phyloP scores from a whole-genome alignment of 2,329 filamentous ascomycete genomes.

The Podosphaera fusca region DNA sequence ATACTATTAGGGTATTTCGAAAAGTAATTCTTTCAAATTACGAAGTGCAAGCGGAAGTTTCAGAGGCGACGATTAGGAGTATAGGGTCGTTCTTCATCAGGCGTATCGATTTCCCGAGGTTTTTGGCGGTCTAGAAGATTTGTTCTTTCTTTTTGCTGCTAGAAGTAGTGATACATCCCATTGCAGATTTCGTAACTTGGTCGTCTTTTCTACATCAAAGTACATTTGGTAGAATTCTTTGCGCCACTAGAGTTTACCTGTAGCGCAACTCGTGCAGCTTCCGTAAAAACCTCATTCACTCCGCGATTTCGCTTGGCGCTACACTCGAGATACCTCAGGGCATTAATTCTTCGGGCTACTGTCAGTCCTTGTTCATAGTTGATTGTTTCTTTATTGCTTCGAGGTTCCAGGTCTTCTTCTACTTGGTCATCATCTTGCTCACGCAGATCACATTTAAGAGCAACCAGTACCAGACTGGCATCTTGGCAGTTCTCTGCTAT shows the following conservation, averaged over 20 bases:
- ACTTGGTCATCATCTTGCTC: slow-evolving; percentile 49
- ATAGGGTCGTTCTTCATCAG: too few species aligned
- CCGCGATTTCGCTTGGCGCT: slow-evolving; percentile 95
- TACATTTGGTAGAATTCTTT: slow-evolving; percentile 34
- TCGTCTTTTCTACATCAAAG: slow-evolving; percentile 26
- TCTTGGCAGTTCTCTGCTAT: slow-evolving; percentile 94
- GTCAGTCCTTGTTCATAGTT: slow-evolving; percentile 80
- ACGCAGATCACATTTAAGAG: slow-evolving; percentile 87
- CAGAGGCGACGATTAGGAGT: too few species aligned
- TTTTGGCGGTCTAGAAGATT: too few species aligned
- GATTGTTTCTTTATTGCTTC: slow-evolving; percentile 51
- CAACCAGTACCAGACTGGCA: slow-evolving; percentile 84
- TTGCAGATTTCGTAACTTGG: too few species aligned
- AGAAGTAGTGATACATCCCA: too few species aligned
- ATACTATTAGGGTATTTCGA: too few species aligned
- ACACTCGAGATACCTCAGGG: slow-evolving; percentile 88
- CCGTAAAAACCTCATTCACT: slow-evolving; percentile 95
- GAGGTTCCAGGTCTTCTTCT: slow-evolving; percentile 22
- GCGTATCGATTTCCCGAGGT: too few species aligned
- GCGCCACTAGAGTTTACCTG: slow-evolving; percentile 39
- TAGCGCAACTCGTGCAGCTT: slow-evolving; percentile 83
- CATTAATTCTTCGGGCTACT: slow-evolving; percentile 76
- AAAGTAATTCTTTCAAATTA: too few species aligned
- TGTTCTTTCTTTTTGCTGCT: too few species aligned
- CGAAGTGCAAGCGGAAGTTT: too few species aligned